Evolutionary conservation across 495 filamentous ascomycete species (phyloP), one percentile per base, ranked within the genome.

Genomic region (Neurospora sp.): DNA sequence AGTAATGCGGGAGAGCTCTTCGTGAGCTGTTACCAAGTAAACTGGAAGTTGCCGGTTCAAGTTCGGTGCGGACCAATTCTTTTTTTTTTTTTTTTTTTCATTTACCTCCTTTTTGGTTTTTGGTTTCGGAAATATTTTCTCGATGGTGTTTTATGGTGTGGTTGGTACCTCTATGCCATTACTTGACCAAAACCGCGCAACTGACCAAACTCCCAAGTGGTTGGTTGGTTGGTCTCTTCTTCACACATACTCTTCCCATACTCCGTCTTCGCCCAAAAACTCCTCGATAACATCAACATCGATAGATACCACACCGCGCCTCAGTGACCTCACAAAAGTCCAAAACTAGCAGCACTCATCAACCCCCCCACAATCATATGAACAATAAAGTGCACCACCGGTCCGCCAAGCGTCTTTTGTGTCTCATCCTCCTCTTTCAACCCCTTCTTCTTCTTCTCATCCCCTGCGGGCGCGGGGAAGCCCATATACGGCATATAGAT

Each of bases 381-480:
- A 2, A 79, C 76, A 9, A 70, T 22, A 0, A 82, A 71, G 61
- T 82, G 81, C 5, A 82, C 40, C 27, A 12, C 39, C 48, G 81
- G 80, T 12, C 81, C 80, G 0, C 81, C 81, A 18, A 82, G 69
- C 38, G 77, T 74, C 65, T 53, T 72, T 1, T 45, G 4, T 16
- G 40, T 53, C 8, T 35, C 7, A 5, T 35, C 45, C 14, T 35
- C 27, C 44, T 5, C 14, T 18, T 8, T 12, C 31, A 3, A 22
- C 12, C n/a, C 27, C 44, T 2, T 4, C 9, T 9, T 12, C 31
- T 0, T 38, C 41, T 35, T 48, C 7, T 53, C 31, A 35, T 22
- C 20, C 27, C 7, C n/a, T 9, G 0, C 6, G 31, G 4, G 3
- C 4, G 38, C 14, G 3, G 9, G 1, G 2, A 18, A 70, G 68